Evolutionary conservation across 2,329 filamentous ascomycete genomes (phyloP).

Genomic region (Pochonia chlamydosporia): DNA sequence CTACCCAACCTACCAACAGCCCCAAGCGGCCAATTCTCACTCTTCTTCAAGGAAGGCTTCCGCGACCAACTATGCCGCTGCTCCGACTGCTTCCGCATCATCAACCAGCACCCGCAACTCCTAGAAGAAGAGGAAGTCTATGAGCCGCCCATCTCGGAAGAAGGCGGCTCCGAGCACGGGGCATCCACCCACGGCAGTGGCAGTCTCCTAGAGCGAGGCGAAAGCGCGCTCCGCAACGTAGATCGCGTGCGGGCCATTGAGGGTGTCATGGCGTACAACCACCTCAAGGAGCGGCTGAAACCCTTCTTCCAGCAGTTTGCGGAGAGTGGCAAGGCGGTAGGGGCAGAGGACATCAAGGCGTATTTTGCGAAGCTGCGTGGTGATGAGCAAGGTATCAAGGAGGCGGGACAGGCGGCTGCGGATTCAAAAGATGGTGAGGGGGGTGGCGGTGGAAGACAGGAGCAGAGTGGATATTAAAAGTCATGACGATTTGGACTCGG

Average conservation of each 20-base stretch:
- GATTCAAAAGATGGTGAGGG: constrained; percentile 26
- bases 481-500: background rate
- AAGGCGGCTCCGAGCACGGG: constrained; percentile 47
- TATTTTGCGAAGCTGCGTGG: constrained; percentile 94
- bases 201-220: constrained; percentile 83
- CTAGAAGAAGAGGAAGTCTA: constrained; percentile 93
- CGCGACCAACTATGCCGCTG: constrained; percentile 80
- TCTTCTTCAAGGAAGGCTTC: constrained; percentile 78
- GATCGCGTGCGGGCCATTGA: constrained; percentile 92
- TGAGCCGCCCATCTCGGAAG: constrained; percentile 77
- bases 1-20: constrained; percentile 50
- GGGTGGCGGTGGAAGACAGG: constrained; percentile 33
- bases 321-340: constrained; percentile 80
- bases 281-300: constrained; percentile 93
- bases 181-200: constrained; percentile 65
- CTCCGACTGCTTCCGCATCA: constrained; percentile 66
- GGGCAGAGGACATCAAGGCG: constrained; percentile 91
- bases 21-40: constrained; percentile 59
- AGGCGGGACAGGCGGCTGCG: constrained; percentile 49
- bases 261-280: constrained; percentile 97
- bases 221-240: constrained; percentile 85
- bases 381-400: constrained; percentile 68
- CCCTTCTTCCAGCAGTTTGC: constrained; percentile 91
- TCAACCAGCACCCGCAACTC: constrained; percentile 70
- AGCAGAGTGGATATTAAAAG: constrained; percentile 49